Base-by-base conservation (phyloP, 306 rosid genomes). In the Quercus engelmannii region DNA sequence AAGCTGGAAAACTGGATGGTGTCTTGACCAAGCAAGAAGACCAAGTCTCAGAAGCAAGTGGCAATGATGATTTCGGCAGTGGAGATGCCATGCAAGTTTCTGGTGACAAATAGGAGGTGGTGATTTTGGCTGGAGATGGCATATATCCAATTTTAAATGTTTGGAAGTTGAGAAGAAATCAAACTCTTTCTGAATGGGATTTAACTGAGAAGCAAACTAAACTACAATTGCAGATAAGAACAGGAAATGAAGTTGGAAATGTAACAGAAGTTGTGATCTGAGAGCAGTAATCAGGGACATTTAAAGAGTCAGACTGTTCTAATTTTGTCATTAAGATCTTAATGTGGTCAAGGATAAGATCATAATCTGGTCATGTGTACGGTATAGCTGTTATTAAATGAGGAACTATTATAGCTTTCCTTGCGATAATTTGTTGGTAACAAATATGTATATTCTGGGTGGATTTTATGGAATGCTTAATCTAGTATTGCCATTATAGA, bases 51-150 rank as follows among this genome's bases (percentile, higher is more conserved):
- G 87, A 81, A 78, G 55, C 80, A 9, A 54, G 78, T 8, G 71
- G 25, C 21, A 43, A 49, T 20, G 77, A 25, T 26, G 75, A 38
- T 57, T 72, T 35, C 18, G 73, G 64, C 41, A 71, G 52, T 51
- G 79, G 79, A 17, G 68, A 57, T 30, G 55, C 72, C 71, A 54
- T 25, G 76, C 56, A 76, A 59, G 88, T 76, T 83, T 80, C 79
- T 72, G 82, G 63, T 33, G 79, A 49, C 51, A 58, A 58, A 19
- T 70, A 52, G 51, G 82, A 54, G 74, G 43, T 33, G 25, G 70
- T 35, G n/a, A 64, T 75, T 85, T 43, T 79, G 25, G 46, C 28
- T 28, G 63, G 79, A 80, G 71, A 57, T 41, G 72, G 76, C 51
- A 23, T 65, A 71, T 26, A 52, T 25, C 11, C 61, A 71, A 74